Evolutionary conservation across 2,329 filamentous ascomycete species (phyloP).

Genomic region (Hymenoscyphus infarciens): DNA sequence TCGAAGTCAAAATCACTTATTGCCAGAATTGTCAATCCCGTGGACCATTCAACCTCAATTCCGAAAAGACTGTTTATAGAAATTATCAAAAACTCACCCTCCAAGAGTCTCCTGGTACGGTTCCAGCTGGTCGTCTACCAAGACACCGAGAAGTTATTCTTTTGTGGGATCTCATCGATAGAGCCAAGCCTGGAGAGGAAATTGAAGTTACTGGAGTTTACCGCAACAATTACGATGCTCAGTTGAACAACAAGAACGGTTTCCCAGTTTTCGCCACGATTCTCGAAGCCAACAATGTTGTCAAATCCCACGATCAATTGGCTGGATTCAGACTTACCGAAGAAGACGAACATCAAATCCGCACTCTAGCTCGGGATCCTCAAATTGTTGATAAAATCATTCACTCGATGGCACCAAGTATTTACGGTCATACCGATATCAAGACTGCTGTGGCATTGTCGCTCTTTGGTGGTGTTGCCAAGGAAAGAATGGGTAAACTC

Average conservation of each 20-base stretch:
- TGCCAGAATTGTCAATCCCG: slow-evolving; percentile 95
- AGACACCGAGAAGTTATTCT: slow-evolving; percentile 92
- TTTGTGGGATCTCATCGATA: slow-evolving; percentile 95
- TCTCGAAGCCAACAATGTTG: slow-evolving; percentile 92
- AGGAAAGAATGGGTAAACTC: slow-evolving; percentile 83
- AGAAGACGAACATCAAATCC: slow-evolving; percentile 89
- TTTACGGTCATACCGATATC: slow-evolving; percentile 94
- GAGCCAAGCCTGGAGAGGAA: slow-evolving; percentile 94
- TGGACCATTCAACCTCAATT: slow-evolving; percentile 92
- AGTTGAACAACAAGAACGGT: slow-evolving; percentile 96
- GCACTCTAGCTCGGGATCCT: slow-evolving; percentile 81
- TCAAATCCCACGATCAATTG: slow-evolving; percentile 96
- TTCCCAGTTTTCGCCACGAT: slow-evolving; percentile 98
- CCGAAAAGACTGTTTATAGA: slow-evolving; percentile 95
- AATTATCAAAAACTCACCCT: slow-evolving; percentile 98
- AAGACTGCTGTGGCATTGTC: slow-evolving; percentile 95
- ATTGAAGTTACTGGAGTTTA: slow-evolving; percentile 97
- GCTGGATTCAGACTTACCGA: slow-evolving; percentile 94
- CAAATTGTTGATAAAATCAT: slow-evolving; percentile 91
- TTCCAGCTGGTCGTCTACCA: slow-evolving; percentile 90
- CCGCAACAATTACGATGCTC: slow-evolving; percentile 96
- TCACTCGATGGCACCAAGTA: slow-evolving; percentile 90
- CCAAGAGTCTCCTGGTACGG: slow-evolving; percentile 94
- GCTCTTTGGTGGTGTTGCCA: slow-evolving; percentile 90
- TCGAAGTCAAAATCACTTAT: slow-evolving; percentile 93